Conservation (phyloP, 2,329 filamentous ascomycete species). For the Colletotrichum sp. region DNA sequence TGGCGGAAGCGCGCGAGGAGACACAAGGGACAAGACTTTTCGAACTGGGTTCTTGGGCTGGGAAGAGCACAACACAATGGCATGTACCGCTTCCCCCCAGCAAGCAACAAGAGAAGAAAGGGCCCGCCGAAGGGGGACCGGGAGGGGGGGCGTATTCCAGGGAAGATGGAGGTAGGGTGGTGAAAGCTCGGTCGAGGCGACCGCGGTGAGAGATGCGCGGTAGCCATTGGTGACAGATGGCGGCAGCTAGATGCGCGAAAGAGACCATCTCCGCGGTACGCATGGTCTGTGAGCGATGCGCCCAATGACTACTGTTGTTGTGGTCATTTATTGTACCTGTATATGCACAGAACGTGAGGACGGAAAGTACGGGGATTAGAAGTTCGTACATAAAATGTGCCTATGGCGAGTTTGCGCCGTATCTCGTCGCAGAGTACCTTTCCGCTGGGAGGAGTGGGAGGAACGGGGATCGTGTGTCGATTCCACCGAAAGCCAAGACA, state of each 20-base stretch:
- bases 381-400: background rate
- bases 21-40: constrained; percentile 12
- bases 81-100: background rate
- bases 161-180: constrained; percentile 5
- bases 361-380: background rate
- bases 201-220: background rate
- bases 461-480: constrained; percentile 6
- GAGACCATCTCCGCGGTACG: background rate
- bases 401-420: background rate
- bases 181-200: constrained; percentile 10
- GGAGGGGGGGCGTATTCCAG: background rate
- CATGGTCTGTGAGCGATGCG: background rate
- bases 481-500: constrained; percentile 15
- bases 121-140: constrained; percentile 1
- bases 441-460: constrained; percentile 20
- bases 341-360: background rate
- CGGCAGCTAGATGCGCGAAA: background rate
- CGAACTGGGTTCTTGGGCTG: background rate
- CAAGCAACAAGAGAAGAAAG: constrained; percentile 2
- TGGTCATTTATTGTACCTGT: background rate
- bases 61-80: background rate
- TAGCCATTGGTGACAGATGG: background rate
- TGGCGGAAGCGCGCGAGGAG: background rate
- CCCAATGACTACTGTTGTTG: background rate
- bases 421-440: background rate